These are phyloP conservation scores for Neurospora tetraspora DNA, from an alignment of 495 filamentous ascomycete genomes.

Conservation along the genomic window DNA sequence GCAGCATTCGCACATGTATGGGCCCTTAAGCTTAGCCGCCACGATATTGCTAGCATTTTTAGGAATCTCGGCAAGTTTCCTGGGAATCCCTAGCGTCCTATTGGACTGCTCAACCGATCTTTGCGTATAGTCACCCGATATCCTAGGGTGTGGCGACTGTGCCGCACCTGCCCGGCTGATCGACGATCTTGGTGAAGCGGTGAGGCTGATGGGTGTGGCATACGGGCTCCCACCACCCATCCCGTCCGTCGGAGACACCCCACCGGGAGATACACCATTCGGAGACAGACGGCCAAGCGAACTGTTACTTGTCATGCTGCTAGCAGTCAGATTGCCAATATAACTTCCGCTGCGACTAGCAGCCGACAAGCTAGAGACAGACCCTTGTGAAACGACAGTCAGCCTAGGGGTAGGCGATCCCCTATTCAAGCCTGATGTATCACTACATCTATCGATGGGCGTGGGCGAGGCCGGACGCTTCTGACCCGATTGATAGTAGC, in stretches of 20 bases:
- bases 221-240: conserved; percentile 49
- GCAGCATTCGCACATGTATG: conserved; percentile 91
- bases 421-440: conserved; percentile 39
- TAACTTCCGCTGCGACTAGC: conserved; percentile 64
- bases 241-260: conserved; percentile 38
- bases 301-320: conserved; percentile 63
- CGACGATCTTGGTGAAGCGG: conserved; percentile 48
- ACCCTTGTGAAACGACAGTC: conserved; percentile 50
- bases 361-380: conserved; percentile 65
- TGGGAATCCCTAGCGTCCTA: conserved; percentile 33
- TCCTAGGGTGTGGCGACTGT: conserved; percentile 35
- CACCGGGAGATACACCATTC: conserved; percentile 56
- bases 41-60: conserved; percentile 26
- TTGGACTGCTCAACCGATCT: conserved; percentile 10
- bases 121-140: conserved; percentile 27
- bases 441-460: conserved; percentile 60
- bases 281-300: conserved; percentile 68
- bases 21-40: conserved; percentile 34
- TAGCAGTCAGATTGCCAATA: conserved; percentile 58
- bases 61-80: conserved; percentile 36
- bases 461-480: conserved; percentile 80
- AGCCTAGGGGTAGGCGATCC: conserved; percentile 49
- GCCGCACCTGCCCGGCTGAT: conserved; percentile 27
- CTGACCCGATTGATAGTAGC: conserved; percentile 40
- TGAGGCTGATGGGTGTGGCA: conserved; percentile 45